These are phyloP conservation scores for Lasiodiplodia gonubiensis DNA, from an alignment of 2,329 filamentous ascomycete genomes.

Conservation along the genomic window DNA sequence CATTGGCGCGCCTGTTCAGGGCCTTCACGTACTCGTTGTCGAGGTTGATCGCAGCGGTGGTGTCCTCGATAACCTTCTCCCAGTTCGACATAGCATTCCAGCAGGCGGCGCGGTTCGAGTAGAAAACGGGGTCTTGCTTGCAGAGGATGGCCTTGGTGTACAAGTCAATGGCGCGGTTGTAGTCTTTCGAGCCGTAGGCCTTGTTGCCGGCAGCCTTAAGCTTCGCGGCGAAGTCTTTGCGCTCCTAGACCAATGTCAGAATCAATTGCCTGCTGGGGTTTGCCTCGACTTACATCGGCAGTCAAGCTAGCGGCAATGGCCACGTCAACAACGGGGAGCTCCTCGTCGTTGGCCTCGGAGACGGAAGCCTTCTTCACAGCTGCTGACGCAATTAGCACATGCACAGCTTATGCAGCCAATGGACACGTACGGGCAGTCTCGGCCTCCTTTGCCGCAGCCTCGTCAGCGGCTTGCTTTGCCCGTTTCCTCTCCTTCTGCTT, in stretches of 20 bases:
- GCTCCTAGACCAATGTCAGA: slow-evolving; percentile 64
- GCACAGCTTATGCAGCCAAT: slow-evolving; percentile 1
- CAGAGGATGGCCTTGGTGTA: slow-evolving; percentile 96
- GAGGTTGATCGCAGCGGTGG: slow-evolving; percentile 89
- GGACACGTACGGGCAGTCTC: slow-evolving; percentile 35
- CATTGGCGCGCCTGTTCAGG: slow-evolving; percentile 92
- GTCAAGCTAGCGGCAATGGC: slow-evolving; percentile 50
- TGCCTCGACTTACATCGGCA: slow-evolving; percentile 44
- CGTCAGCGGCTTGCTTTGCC: slow-evolving; percentile 72
- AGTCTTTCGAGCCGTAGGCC: slow-evolving; percentile 92
- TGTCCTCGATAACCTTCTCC: slow-evolving; percentile 97
- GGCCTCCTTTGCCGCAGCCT: slow-evolving; percentile 54
- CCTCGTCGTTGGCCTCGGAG: slow-evolving; percentile 48
- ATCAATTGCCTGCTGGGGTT: not conserved
- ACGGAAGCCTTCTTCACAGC: slow-evolving; percentile 46
- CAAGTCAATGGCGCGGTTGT: slow-evolving; percentile 89
- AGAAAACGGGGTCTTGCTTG: slow-evolving; percentile 97
- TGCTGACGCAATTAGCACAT: slow-evolving; percentile 30
- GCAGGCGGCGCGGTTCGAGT: slow-evolving; percentile 97
- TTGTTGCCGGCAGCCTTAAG: slow-evolving; percentile 96
- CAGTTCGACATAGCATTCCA: slow-evolving; percentile 92
- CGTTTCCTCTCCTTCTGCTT: slow-evolving; percentile 91
- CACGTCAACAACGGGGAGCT: slow-evolving; percentile 58
- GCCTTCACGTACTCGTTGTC: slow-evolving; percentile 98
- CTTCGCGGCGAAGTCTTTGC: slow-evolving; percentile 86